Conservation (phyloP, 495 filamentous ascomycete species). For the Bombardia bombarda region DNA sequence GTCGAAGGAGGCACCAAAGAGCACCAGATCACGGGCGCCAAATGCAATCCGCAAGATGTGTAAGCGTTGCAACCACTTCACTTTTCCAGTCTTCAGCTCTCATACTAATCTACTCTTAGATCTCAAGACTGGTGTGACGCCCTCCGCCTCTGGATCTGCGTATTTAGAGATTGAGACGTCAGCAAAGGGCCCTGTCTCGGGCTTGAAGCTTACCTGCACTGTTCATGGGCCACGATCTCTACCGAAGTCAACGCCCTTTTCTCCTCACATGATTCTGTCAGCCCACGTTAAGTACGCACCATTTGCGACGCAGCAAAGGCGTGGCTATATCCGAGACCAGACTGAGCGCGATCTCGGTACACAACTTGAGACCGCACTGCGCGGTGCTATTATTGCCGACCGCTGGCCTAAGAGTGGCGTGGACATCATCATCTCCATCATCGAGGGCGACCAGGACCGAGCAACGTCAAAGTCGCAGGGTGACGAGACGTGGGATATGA, state of each 20-base stretch:
- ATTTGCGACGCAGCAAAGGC: conserved; percentile 73
- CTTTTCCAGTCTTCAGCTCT: background rate
- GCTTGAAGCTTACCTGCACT: conserved; percentile 82
- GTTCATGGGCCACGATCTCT: conserved; percentile 91
- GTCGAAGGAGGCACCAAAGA: conserved; percentile 40
- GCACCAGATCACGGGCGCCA: conserved; percentile 29
- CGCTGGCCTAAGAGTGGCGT: conserved; percentile 95
- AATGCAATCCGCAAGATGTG: conserved; percentile 75
- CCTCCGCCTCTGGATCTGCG: conserved; percentile 88
- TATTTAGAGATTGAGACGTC: conserved; percentile 78
- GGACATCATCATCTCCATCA: conserved; percentile 82
- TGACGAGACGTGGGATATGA: conserved; percentile 59
- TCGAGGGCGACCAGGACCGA: conserved; percentile 71
- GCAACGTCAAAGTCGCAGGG: conserved; percentile 38
- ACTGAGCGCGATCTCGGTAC: conserved; percentile 83
- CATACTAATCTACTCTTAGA: conserved; percentile 42
- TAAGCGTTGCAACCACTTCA: conserved; percentile 35
- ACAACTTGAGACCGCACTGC: conserved; percentile 82
- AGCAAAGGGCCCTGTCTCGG: conserved; percentile 41
- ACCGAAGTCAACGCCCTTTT: conserved; percentile 80
- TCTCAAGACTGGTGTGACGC: conserved; percentile 83
- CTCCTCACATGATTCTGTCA: conserved; percentile 80
- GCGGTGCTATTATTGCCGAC: conserved; percentile 83
- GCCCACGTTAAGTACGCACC: conserved; percentile 94
- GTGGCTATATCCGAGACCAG: conserved; percentile 80